Conservation (phyloP, 345 rosid species). For the Theobroma cacao region DNA sequence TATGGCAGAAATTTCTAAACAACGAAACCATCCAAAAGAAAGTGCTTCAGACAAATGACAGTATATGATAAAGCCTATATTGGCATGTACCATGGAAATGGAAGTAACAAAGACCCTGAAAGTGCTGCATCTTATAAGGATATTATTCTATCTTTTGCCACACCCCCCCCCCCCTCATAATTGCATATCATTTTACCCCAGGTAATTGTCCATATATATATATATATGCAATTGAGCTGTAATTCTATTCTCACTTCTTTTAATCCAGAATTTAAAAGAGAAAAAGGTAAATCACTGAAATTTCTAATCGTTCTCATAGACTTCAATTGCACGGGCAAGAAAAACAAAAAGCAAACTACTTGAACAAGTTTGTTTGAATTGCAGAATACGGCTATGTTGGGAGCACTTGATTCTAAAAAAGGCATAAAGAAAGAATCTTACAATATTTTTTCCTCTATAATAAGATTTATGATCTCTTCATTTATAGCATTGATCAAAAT, state of each 20-base stretch:
- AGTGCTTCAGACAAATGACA: not conserved
- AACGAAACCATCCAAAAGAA: not conserved
- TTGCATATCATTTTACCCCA: no score
- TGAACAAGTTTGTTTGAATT: not conserved
- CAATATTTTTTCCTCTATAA: not conserved
- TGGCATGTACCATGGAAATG: not conserved
- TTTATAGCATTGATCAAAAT: not conserved
- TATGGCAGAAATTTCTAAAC: not conserved
- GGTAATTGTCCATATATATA: no score
- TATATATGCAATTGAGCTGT: no score
- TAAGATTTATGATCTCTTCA: not conserved
- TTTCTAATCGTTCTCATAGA: not conserved
- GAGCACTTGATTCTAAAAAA: not conserved
- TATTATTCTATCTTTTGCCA: no score
- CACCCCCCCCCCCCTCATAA: no score
- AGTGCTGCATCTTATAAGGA: no score
- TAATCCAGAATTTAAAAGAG: no score
- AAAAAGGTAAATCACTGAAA: no score
- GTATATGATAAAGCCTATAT: not conserved
- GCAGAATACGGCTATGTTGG: not conserved
- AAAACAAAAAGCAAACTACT: not conserved
- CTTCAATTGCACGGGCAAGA: not conserved
- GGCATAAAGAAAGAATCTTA: not conserved
- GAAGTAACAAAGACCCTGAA: no score
- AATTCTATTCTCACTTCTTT: no score